Evolutionary conservation across 2,329 filamentous ascomycete species (phyloP).

Genomic region (Phaeosphaeriaceae sp.): DNA sequence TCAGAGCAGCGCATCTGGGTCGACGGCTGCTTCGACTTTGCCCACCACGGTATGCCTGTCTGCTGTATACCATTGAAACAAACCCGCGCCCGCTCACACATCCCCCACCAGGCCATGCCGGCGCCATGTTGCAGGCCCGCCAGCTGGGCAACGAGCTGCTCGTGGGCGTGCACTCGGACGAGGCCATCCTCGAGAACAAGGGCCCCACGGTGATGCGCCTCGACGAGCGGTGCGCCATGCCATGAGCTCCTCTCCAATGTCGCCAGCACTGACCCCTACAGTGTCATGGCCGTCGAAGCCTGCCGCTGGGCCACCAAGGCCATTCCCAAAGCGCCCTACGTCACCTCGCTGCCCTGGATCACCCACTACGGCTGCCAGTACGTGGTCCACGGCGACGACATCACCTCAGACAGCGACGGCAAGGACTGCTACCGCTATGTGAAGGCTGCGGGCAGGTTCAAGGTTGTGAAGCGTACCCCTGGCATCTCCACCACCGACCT

Average conservation of each 20-base stretch:
- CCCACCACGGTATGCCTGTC: constrained; percentile 78
- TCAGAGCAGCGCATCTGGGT: constrained; percentile 87
- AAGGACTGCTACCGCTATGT: constrained; percentile 98
- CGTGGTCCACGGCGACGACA: constrained; percentile 96
- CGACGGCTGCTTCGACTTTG: constrained; percentile 99
- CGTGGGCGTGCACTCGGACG: constrained; percentile 94
- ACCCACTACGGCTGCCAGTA: constrained; percentile 94
- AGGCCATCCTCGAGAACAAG: constrained; percentile 95
- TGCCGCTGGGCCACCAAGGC: constrained; percentile 93
- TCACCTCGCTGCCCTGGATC: constrained; percentile 93
- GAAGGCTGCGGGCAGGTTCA: constrained; percentile 91
- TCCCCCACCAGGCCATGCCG: constrained; percentile 77
- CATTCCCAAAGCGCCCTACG: constrained; percentile 87
- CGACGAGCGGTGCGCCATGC: constrained; percentile 72
- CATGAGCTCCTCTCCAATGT: constrained; percentile 5
- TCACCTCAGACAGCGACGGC: constrained; percentile 90
- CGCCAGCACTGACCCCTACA: constrained; percentile 47
- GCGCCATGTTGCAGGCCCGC: constrained; percentile 94
- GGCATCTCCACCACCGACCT: constrained; percentile 97
- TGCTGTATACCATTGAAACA: not conserved
- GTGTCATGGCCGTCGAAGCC: constrained; percentile 87
- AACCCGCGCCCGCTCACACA: constrained; percentile 5
- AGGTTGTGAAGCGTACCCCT: constrained; percentile 94
- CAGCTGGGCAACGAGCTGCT: constrained; percentile 88
- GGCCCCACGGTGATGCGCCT: constrained; percentile 97